A percentile compares a stretch with the other conserved stretches of the same genome.
phyloP scores from a whole-genome alignment of 2,329 filamentous ascomycete genomes.

The Chrysoporthe cubensis region DNA sequence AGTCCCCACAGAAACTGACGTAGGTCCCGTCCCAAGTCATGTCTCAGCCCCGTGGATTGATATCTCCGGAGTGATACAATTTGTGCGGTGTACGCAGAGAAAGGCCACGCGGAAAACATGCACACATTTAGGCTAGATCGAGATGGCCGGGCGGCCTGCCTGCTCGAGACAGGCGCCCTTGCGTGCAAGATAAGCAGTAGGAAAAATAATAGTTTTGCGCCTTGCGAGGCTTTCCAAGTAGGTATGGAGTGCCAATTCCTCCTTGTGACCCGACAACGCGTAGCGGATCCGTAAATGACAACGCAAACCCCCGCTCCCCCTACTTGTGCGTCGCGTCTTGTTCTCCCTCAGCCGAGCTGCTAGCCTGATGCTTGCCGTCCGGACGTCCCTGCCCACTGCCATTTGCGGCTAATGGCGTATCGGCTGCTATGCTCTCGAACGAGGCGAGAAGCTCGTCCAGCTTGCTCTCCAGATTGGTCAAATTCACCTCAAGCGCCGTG shows the following conservation, averaged over 20 bases:
- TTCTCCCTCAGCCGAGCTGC: background rate
- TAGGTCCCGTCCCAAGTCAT: background rate
- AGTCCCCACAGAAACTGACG: background rate
- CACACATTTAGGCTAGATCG: background rate
- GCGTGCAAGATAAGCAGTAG: background rate
- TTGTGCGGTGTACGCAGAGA: background rate
- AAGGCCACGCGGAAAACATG: background rate
- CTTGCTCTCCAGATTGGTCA: conserved; percentile 56
- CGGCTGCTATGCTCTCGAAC: conserved; percentile 41
- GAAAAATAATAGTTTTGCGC: background rate
- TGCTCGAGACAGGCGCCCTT: background rate
- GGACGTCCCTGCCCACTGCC: background rate
- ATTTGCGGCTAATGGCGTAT: conserved; percentile 7
- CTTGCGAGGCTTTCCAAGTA: background rate
- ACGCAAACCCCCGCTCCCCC: background rate
- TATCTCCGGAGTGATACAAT: background rate
- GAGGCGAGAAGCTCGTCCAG: conserved; percentile 59
- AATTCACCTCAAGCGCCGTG: conserved; percentile 54
- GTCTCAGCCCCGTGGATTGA: conserved; percentile 1
- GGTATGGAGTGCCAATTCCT: too few relatives aligned
- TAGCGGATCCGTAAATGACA: background rate
- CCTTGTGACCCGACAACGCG: background rate
- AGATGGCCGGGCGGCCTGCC: background rate
- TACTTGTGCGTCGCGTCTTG: conserved; percentile 10
- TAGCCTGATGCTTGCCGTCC: background rate